Percentiles rank a stretch among this genome's conserved stretches.
phyloP scores from a whole-genome alignment of 768 basidiomycete species.

The Amanita jacksonii region DNA sequence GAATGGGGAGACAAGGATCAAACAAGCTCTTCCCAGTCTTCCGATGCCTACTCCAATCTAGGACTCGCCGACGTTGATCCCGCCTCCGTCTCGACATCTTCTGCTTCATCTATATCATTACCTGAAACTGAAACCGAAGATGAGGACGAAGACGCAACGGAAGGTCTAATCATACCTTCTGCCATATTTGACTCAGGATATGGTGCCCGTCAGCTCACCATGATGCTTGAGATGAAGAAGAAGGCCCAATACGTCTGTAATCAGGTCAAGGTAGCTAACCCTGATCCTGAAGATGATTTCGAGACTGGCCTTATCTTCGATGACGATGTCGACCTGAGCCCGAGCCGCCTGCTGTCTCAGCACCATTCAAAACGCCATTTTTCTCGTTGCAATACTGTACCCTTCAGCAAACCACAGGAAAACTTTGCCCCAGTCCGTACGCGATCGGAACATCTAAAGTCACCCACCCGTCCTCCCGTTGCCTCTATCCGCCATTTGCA shows the following conservation, averaged over 20 bases:
- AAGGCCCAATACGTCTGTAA: constrained; percentile 33
- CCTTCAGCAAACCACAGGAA: constrained; percentile 39
- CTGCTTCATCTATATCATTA: constrained; percentile 52
- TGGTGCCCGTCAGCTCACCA: constrained; percentile 39
- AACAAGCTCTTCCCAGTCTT: constrained; percentile 78
- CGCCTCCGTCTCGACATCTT: constrained; percentile 64
- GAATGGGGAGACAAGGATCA: constrained; percentile 84
- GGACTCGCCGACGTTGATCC: constrained; percentile 64
- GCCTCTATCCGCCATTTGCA: constrained; percentile 64
- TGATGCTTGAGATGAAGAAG: constrained; percentile 46
- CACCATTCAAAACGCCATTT: constrained; percentile 33
- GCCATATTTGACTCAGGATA: constrained; percentile 68
- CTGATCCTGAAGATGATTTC: constrained; percentile 77
- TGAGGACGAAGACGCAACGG: constrained; percentile 64
- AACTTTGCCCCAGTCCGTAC: constrained; percentile 56
- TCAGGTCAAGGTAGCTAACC: constrained; percentile 38
- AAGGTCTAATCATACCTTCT: constrained; percentile 72
- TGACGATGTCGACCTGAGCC: constrained; percentile 75
- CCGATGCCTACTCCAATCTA: constrained; percentile 74
- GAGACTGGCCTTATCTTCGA: constrained; percentile 79
- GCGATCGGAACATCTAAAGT: constrained; percentile 60
- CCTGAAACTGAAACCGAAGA: constrained; percentile 71
- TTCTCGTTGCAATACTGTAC: constrained; percentile 51
- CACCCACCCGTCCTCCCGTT: constrained; percentile 57
- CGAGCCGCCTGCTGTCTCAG: constrained; percentile 54